A percentile compares a stretch with the other conserved stretches of the same genome.
Evolutionary conservation across 192 early-diverging fungal species (phyloP).

Genomic region (Spinellus fusiger): DNA sequence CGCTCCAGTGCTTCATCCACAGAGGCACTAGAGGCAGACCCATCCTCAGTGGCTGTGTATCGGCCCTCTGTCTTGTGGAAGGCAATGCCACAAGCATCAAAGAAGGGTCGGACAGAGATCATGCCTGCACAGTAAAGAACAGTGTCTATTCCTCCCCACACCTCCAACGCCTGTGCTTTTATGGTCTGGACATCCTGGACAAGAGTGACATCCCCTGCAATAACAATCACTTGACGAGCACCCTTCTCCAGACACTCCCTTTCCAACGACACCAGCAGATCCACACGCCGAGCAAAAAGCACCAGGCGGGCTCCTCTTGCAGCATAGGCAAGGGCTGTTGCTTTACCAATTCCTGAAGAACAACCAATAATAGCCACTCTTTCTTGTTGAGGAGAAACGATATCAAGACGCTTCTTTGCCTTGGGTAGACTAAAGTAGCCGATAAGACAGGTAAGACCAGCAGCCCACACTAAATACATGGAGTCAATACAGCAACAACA

Average conservation of each 20-base stretch:
- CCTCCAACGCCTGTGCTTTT: constrained; percentile 23
- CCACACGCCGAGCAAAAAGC: constrained; percentile 55
- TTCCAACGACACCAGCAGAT: constrained; percentile 42
- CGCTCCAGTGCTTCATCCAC: constrained; percentile 30
- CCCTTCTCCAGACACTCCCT: constrained; percentile 37
- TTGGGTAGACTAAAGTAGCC: too few species aligned
- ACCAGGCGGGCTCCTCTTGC: constrained; percentile 53
- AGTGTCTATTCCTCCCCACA: constrained; percentile 51
- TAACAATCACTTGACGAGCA: constrained; percentile 6
- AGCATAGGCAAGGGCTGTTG: constrained; percentile 64
- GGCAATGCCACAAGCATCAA: constrained; percentile 48
- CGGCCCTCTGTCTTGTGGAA: constrained; percentile 9
- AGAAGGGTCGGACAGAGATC: constrained; percentile 66
- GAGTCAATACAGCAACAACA: too few species aligned
- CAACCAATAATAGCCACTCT: constrained; percentile 71
- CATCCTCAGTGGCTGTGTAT: constrained; percentile 11
- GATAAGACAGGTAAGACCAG: too few species aligned
- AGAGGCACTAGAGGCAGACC: constrained; percentile 19
- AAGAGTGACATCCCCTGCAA: constrained; percentile 56
- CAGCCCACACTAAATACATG: too few species aligned
- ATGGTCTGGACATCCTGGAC: constrained; percentile 43
- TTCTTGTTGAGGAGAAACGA: constrained; percentile 22
- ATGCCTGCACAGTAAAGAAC: constrained; percentile 73
- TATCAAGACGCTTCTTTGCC: neutral
- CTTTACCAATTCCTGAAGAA: constrained; percentile 70